Conservation (phyloP, 495 filamentous ascomycete genomes). For the Neurospora sp. region DNA sequence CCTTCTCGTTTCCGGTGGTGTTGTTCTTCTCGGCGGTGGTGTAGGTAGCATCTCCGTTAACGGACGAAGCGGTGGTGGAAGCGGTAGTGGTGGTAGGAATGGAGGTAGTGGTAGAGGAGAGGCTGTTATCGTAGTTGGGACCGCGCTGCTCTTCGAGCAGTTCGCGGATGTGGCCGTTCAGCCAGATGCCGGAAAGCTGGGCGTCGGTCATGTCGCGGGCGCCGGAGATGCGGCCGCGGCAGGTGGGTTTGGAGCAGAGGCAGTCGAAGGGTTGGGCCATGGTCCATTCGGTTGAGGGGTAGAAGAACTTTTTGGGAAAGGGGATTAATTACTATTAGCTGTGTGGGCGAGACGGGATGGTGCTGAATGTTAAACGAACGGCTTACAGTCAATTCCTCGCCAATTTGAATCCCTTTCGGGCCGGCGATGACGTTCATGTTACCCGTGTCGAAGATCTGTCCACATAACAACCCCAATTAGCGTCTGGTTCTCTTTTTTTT, state of each 20-base stretch:
- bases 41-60: background rate
- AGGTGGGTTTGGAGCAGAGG: conserved; percentile 42
- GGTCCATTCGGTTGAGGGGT: conserved; percentile 64
- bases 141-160: conserved; percentile 30
- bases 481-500: too few relatives aligned
- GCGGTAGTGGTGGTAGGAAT: background rate
- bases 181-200: conserved; percentile 37
- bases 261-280: conserved; percentile 69
- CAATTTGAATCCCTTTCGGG: conserved; percentile 42
- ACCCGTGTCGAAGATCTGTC: conserved; percentile 51
- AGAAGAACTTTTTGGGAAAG: conserved; percentile 46
- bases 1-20: too few relatives aligned
- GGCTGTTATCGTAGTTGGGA: conserved; percentile 1
- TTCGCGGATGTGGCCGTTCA: conserved; percentile 46
- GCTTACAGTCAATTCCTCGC: conserved; percentile 50
- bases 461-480: too few relatives aligned
- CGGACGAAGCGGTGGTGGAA: background rate
- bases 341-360: too few relatives aligned
- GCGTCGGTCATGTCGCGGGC: conserved; percentile 39
- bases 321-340: too few relatives aligned
- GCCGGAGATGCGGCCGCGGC: conserved; percentile 43
- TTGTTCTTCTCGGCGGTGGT: background rate
- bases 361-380: too few relatives aligned
- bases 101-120: background rate
- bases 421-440: conserved; percentile 52